Evolutionary conservation across 2,329 filamentous ascomycete species (phyloP).

Genomic region (Penicillium palitans): DNA sequence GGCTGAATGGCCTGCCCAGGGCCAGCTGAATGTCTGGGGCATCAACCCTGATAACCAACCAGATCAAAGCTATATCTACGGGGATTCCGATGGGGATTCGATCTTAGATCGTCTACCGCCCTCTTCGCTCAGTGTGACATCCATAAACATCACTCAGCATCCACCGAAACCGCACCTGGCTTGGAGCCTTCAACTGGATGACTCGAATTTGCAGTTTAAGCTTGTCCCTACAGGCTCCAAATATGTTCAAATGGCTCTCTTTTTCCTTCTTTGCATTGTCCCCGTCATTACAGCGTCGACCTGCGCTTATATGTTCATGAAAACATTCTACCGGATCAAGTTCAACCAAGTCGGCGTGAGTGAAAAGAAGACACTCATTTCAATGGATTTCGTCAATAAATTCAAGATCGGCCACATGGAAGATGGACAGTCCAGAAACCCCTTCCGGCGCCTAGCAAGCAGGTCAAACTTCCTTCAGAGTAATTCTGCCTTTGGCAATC

Average conservation of each 20-base stretch:
- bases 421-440: conserved; percentile 33
- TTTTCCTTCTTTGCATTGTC: conserved; percentile 55
- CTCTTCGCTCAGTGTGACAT: conserved; percentile 55
- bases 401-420: conserved; percentile 33
- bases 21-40: conserved; percentile 67
- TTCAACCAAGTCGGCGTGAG: conserved; percentile 60
- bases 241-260: conserved; percentile 56
- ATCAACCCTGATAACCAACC: conserved; percentile 64
- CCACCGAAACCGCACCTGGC: conserved; percentile 58
- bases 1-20: conserved; percentile 62
- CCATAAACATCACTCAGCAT: conserved; percentile 60
- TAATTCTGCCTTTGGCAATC: conserved; percentile 35
- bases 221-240: conserved; percentile 57
- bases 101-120: conserved; percentile 64
- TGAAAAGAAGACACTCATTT: conserved; percentile 49
- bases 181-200: conserved; percentile 58
- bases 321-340: conserved; percentile 64
- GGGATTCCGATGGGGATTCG: conserved; percentile 62
- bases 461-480: conserved; percentile 42
- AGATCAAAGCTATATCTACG: conserved; percentile 59
- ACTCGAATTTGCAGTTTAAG: conserved; percentile 54
- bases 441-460: conserved; percentile 37
- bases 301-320: conserved; percentile 59
- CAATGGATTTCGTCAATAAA: conserved; percentile 37
- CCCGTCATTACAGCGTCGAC: conserved; percentile 53